phyloP scores from a whole-genome alignment of 176 grass and related monocot genomes.

The sorghum (Sorghum bicolor) region DNA sequence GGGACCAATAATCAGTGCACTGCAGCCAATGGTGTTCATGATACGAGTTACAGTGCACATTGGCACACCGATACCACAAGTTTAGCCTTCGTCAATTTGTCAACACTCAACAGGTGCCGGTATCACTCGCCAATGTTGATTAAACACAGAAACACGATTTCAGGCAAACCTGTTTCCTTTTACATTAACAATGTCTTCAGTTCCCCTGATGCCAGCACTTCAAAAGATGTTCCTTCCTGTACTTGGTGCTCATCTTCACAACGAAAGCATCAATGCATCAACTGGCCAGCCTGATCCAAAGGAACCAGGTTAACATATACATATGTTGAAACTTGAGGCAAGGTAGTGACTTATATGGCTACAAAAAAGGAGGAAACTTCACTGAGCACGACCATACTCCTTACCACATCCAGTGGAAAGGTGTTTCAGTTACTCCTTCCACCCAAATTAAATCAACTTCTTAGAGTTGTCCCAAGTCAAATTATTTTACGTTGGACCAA shows the following conservation, averaged over 20 bases:
- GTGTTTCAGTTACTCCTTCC: neutral
- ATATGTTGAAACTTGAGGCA: neutral
- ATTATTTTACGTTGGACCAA: neutral
- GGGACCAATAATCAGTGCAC: neutral
- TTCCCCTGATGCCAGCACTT: neutral
- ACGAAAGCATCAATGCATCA: constrained; percentile 4
- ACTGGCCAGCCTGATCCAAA: constrained; percentile 17
- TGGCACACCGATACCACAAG: neutral
- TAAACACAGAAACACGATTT: neutral
- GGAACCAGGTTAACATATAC: neutral
- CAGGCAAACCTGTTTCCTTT: neutral
- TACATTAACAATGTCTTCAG: neutral
- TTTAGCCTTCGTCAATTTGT: neutral
- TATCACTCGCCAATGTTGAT: neutral
- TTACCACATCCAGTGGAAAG: neutral
- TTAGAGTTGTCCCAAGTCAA: neutral
- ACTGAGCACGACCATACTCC: neutral
- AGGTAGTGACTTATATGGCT: neutral
- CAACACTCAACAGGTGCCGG: neutral
- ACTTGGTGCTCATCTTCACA: neutral
- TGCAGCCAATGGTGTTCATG: neutral
- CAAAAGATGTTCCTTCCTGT: neutral
- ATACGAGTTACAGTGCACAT: neutral
- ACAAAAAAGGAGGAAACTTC: neutral
- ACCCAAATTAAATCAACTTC: neutral